Base-by-base conservation (phyloP, 2,329 filamentous ascomycete genomes). In the Trichoderma afroharzianum region DNA sequence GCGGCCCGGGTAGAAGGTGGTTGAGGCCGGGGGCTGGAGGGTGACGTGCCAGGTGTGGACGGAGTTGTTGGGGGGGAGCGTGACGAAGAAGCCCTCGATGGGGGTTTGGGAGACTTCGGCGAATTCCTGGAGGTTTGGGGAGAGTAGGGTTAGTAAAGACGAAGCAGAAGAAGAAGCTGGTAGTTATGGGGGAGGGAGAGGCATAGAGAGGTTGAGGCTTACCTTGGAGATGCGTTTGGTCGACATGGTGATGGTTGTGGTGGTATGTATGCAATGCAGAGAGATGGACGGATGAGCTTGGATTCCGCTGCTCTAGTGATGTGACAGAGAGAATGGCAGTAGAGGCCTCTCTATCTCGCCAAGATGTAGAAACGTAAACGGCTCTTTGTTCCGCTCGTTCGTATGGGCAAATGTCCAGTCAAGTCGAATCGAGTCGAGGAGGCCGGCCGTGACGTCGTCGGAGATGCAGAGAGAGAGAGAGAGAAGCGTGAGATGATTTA, bases 1-100 rank as follows among this genome's bases (percentile, higher is more conserved):
- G 75, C 83, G 84, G 78, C 94, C 94, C 76, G 90, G 91, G 85
- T 81, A 78, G 83, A 88, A 90, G 74, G 82, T 77, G 3, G 84
- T 83, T 43, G 75, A 72, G 3, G 81, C 63, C 0, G 87, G 86
- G 2, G 86, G 86, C 3, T 76, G 53, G 71, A 89, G 80, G 18
- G 79, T 81, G 74, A 87, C 78, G 79, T 85, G 82, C 88, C 88
- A 89, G 50, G 78, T 82, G 82, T 86, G 83, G 69, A 90, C 80
- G 79, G 87, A 80, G 62, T 82, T 74, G 74, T 85, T 83, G 73
- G 80, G 78, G 68, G 85, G 80, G 21, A 88, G 84, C 71, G 77
- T 47, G 77, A 89, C 76, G 72, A 78, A 79, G 79, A 86, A 86
- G 77, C 85, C 86, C 0, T 77, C 71, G 0, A 39, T 39, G 86